Base-by-base conservation (phyloP, 257 asterid genomes). In the Solanum sejunctum region DNA sequence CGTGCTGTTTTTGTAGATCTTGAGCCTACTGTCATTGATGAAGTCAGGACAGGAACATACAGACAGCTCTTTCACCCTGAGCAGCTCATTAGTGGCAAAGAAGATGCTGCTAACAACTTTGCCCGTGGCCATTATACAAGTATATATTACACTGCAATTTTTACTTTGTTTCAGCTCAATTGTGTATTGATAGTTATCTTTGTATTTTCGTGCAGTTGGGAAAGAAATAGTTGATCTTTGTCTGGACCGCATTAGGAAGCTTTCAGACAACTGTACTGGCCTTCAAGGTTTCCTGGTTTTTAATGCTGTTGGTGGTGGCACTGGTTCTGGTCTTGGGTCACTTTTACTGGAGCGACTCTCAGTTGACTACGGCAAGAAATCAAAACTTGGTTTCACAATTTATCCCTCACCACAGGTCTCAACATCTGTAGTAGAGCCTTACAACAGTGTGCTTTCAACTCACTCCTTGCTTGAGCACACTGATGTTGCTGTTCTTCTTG, bases 31-130 rank as follows among this genome's bases (percentile, higher is more conserved):
- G 89, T 87, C 64, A 87, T 87, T 23, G 89, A 84, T 41, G 88
- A 86, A 79, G 88, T 86, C 21, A 54, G 88, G 75, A 86, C 86
- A 15, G 88, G 88, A 51, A 4, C 87, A 54, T 87, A 80, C 77
- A 73, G 88, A 32, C 88, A 82, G 72, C 41, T 81, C 41, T 81
- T 81, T 81, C 84, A 81, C 84, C 89, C 89, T 23, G 87, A 87
- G 61, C 89, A 87, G 41, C 89, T 87, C 80, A 86, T 86, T 84
- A 86, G 55, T 67, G 88, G 88, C 82, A 86, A 86, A 84, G 88
- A 86, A 78, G 88, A 86, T 64, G 88, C 88, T 8, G 88, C 88
- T 78, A 86, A 86, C 88, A 86, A 86, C 84, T 86, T 86, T 45
- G 88, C 86, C 23, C 84, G 88, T 26, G 88, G 88, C 82, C 88